These are phyloP conservation scores for Gracilaria caudata DNA, from an alignment of 23 red algal species.

Conservation along the genomic window DNA sequence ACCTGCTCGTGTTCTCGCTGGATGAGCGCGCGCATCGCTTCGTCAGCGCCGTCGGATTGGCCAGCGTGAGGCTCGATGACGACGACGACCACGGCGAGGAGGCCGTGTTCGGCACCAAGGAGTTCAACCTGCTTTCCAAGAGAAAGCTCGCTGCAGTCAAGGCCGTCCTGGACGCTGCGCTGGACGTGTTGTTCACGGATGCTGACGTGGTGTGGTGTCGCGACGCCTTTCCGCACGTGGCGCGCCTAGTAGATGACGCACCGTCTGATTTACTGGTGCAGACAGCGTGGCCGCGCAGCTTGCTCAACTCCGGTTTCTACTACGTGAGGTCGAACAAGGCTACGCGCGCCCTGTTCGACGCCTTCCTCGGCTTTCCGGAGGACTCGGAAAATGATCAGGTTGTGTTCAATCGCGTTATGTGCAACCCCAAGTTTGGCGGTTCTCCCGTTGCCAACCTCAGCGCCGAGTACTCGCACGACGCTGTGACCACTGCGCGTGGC, in stretches of 20 bases:
- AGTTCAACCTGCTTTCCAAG: slow-evolving; percentile 44
- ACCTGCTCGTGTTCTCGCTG: slow-evolving; percentile 32
- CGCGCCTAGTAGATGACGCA: background rate
- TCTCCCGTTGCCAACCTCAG: background rate
- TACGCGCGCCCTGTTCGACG: slow-evolving; percentile 19
- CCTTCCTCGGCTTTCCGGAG: slow-evolving; percentile 11
- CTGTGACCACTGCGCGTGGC: background rate
- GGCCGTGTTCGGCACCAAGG: slow-evolving; percentile 15
- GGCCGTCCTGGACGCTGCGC: slow-evolving; percentile 7
- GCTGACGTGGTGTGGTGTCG: slow-evolving; percentile 48
- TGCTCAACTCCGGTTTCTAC: slow-evolving; percentile 55
- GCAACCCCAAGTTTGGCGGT: slow-evolving; percentile 16
- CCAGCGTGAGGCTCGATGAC: background rate
- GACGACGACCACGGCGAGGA: background rate
- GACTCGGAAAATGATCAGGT: slow-evolving; percentile 49
- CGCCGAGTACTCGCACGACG: background rate
- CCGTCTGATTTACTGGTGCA: slow-evolving; percentile 19
- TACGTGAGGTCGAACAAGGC: background rate
- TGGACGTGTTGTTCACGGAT: slow-evolving; percentile 47
- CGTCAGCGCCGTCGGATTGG: background rate
- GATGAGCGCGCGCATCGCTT: slow-evolving; percentile 14
- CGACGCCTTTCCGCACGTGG: background rate
- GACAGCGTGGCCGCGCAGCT: slow-evolving; percentile 38
- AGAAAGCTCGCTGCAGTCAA: slow-evolving; percentile 31
- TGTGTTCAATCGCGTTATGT: slow-evolving; percentile 53